Evolutionary conservation across 176 grass and related monocot genomes (phyloP).

Genomic region (Bromus sterilis): DNA sequence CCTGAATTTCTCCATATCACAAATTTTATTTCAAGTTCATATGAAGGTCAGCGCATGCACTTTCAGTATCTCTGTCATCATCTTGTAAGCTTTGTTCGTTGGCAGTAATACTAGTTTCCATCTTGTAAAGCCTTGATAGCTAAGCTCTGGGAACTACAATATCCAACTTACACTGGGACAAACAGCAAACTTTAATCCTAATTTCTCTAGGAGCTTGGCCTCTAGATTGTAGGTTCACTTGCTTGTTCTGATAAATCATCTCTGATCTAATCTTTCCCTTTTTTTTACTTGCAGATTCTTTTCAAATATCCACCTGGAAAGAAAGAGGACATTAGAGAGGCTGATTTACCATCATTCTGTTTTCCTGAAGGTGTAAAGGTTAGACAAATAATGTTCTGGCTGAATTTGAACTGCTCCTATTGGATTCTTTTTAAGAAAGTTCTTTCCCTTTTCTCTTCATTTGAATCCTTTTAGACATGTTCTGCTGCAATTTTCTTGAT

Average conservation of each 20-base stretch:
- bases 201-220: slow-evolving; percentile 15
- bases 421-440: slow-evolving; percentile 10
- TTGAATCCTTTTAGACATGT: not conserved
- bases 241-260: not conserved
- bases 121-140: not conserved
- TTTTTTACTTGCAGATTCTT: slow-evolving; percentile 70
- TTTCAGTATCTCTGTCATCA: not conserved
- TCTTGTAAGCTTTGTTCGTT: not conserved
- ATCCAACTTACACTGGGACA: not conserved
- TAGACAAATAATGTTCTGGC: slow-evolving; percentile 14
- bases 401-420: slow-evolving; percentile 1
- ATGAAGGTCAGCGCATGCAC: not conserved
- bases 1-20: not conserved
- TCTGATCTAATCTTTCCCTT: not conserved
- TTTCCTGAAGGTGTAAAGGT: slow-evolving; percentile 99
- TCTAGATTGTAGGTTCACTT: not conserved
- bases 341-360: slow-evolving; percentile 87
- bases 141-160: not conserved
- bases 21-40: not conserved
- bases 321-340: slow-evolving; percentile 60
- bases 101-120: not conserved
- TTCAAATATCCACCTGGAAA: slow-evolving; percentile 96
- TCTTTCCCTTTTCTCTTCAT: not conserved
- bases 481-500: not conserved
- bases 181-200: not conserved